Evolutionary conservation across 1,284 basidiomycete genomes (phyloP).

Genomic region (Mycena sp.): DNA sequence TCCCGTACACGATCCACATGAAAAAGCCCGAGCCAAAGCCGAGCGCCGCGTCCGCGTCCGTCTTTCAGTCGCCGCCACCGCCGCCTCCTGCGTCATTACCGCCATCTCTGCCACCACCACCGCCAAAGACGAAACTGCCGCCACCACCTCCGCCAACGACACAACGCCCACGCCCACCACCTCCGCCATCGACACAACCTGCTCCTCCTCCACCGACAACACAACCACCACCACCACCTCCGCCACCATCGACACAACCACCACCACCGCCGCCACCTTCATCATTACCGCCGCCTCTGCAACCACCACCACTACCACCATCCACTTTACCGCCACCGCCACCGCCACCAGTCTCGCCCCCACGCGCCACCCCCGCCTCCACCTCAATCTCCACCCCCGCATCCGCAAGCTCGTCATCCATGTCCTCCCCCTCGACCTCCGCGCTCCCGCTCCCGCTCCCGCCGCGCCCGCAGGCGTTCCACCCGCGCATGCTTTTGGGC

Average conservation of each 20-base stretch:
- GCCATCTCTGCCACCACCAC: constrained; percentile 15
- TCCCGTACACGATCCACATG: constrained; percentile 25
- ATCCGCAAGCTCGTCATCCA: too few species aligned
- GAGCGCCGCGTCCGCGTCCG: constrained; percentile 8
- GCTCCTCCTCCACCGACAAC: constrained; percentile 29
- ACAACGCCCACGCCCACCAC: constrained; percentile 32
- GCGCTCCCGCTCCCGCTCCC: too few species aligned
- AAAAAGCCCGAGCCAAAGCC: constrained; percentile 10
- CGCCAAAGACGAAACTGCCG: constrained; percentile 24
- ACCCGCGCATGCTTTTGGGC: too few species aligned
- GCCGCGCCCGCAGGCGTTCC: too few species aligned
- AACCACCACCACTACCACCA: constrained; percentile 33
- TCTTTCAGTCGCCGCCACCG: constrained; percentile 25
- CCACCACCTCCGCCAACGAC: constrained; percentile 21
- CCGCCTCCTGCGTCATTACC: constrained; percentile 26
- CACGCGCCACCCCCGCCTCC: constrained; percentile 12
- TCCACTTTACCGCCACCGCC: constrained; percentile 31
- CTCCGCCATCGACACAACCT: constrained; percentile 28
- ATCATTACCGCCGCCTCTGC: constrained; percentile 27
- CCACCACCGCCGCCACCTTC: constrained; percentile 20
- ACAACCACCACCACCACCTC: constrained; percentile 9
- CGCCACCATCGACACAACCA: constrained; percentile 26
- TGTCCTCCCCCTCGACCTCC: too few species aligned
- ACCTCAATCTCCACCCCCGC: constrained; percentile 17
- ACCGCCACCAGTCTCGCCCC: constrained; percentile 33